Evolutionary conservation across 2,329 filamentous ascomycete genomes (phyloP), one percentile per base, ranked within the genome.

Genomic region (Trichothecium roseum): DNA sequence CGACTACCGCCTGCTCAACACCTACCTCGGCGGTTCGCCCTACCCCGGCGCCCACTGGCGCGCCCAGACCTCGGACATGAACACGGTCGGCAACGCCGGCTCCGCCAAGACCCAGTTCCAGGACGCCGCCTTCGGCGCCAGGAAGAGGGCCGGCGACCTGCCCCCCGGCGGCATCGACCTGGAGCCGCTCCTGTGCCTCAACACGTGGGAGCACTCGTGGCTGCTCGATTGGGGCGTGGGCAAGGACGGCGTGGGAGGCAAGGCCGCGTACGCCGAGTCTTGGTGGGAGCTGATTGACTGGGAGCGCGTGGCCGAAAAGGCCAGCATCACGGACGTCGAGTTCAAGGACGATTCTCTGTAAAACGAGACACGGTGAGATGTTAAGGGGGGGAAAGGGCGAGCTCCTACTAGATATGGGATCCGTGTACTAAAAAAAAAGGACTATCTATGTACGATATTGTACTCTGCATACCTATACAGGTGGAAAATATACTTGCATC

Each of bases 121-220:
- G 46, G 50, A 62, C 40, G 57, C 58, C 41, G 42, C 51, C 9
- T 46, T 45, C 14, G 53, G 55, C 26, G 39, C 43, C 18, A 49
- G 41, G 40, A 52, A 46, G 42, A 46, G 53, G 35, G 40, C 36
- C 12, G 46, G 42, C 24, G 51, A 57, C 31, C 57, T 70, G 40
- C 70, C 77, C 5, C 78, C 81, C 2, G 82, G 81, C 28, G 80
- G 79, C 39, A 70, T 76, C 43, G 71, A 81, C 33, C 59, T 88
- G 24, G 68, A 77, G 38, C 88, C 89, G 10, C 68, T 96, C 41
- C 65, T 98, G 48, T 95, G 89, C 55, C 72, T 96, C 40, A 96
- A 87, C 63, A 94, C 87, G 5, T 98, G 91, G 91, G 81, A 96
- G 66, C 91, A 96, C 61, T 80, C 82, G 8, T 98, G 84, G 76